Percentiles rank a stretch among this genome's conserved stretches.
Evolutionary conservation across 352 stramenopile genomes (phyloP).

Genomic region (Stramenopiles sp.): DNA sequence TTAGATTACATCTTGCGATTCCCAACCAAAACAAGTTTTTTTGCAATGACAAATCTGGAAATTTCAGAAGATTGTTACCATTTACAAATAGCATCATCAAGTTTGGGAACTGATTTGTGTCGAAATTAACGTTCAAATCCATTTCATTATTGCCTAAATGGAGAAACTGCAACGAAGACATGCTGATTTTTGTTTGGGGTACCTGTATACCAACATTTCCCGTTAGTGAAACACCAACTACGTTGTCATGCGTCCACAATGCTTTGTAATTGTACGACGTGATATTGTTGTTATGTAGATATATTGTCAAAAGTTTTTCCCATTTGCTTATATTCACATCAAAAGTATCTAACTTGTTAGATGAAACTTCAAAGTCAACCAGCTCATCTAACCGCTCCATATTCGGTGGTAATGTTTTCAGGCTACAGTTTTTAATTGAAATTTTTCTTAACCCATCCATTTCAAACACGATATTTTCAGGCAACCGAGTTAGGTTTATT

Average conservation of each 20-base stretch:
- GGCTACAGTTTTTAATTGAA: background rate
- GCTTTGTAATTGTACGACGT: background rate
- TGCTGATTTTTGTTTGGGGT: background rate
- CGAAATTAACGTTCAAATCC: background rate
- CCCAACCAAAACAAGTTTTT: background rate
- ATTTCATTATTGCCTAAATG: background rate
- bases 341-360: background rate
- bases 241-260: constrained; percentile 5
- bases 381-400: background rate
- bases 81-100: background rate
- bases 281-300: background rate
- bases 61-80: background rate
- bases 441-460: background rate
- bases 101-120: background rate
- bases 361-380: background rate
- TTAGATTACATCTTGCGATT: constrained; percentile 1
- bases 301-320: background rate
- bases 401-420: background rate
- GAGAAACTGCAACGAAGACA: background rate
- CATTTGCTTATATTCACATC: background rate
- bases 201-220: background rate
- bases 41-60: background rate
- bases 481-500: background rate
- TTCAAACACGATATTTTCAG: background rate
- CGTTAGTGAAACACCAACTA: background rate